Conservation (phyloP, 768 basidiomycete genomes). For the Amanita pseudoporphyria region DNA sequence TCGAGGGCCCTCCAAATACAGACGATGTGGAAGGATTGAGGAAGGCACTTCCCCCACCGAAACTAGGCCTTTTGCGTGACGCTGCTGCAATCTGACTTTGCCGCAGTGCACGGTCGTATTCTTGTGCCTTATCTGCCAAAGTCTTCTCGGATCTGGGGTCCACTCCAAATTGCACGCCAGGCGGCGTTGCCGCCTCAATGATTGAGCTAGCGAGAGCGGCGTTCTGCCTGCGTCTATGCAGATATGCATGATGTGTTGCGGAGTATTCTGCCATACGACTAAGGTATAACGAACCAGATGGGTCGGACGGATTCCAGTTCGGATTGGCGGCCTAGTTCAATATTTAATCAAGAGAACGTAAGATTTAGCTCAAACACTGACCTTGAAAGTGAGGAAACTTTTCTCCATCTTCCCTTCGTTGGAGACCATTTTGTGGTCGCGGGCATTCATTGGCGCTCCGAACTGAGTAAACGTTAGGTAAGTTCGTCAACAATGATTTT, state of each 20-base stretch:
- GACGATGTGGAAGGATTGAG: slow-evolving; percentile 32
- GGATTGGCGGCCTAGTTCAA: slow-evolving; percentile 72
- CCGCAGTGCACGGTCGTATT: slow-evolving; percentile 66
- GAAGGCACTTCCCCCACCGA: slow-evolving; percentile 26
- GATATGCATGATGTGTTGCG: slow-evolving; percentile 30
- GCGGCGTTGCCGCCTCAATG: slow-evolving; percentile 14
- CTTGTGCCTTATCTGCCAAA: slow-evolving; percentile 47
- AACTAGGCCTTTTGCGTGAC: slow-evolving; percentile 31
- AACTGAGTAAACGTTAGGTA: slow-evolving; percentile 37
- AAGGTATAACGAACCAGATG: slow-evolving; percentile 84
- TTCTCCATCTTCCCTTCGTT: slow-evolving; percentile 99
- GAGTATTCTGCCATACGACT: slow-evolving; percentile 70
- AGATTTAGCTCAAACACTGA: slow-evolving; percentile 12
- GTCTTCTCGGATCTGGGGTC: slow-evolving; percentile 26
- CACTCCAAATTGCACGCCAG: slow-evolving; percentile 21
- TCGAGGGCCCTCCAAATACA: slow-evolving; percentile 39
- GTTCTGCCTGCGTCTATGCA: slow-evolving; percentile 27
- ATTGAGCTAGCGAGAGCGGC: slow-evolving; percentile 13
- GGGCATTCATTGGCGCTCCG: slow-evolving; percentile 66
- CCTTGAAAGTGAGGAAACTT: slow-evolving; percentile 91
- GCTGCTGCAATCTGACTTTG: slow-evolving; percentile 55
- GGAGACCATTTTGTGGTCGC: slow-evolving; percentile 70
- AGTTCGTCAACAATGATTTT: not conserved
- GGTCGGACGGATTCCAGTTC: slow-evolving; percentile 90
- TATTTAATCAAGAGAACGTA: not conserved